phyloP scores from a whole-genome alignment of 129 eudicot species.

The Helianthus tuberosus region DNA sequence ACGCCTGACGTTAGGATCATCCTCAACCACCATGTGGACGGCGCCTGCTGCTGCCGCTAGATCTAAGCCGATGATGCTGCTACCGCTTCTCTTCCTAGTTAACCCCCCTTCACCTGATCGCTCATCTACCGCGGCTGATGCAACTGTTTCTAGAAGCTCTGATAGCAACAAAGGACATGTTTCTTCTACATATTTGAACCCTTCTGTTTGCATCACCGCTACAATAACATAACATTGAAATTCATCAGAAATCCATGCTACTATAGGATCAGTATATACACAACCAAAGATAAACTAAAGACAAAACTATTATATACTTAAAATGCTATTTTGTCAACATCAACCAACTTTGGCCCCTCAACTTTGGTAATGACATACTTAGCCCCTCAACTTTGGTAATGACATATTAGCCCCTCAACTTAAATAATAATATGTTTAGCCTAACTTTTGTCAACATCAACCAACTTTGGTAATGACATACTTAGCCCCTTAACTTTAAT shows the following conservation, averaged over 20 bases:
- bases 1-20: constrained; percentile 54
- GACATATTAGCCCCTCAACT: too few species aligned
- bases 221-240: constrained; percentile 5
- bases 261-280: background rate
- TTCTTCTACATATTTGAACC: constrained; percentile 73
- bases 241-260: background rate
- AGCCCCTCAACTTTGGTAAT: too few species aligned
- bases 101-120: constrained; percentile 37
- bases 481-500: too few species aligned
- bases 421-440: too few species aligned
- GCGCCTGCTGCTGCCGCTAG: constrained; percentile 46
- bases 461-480: too few species aligned
- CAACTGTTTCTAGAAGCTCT: constrained; percentile 73
- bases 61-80: constrained; percentile 70
- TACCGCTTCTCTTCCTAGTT: constrained; percentile 75
- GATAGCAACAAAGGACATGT: constrained; percentile 68
- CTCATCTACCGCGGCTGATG: constrained; percentile 67
- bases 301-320: too few species aligned
- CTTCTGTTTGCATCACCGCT: constrained; percentile 87
- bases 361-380: too few species aligned
- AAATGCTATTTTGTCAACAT: too few species aligned
- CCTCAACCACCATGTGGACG: constrained; percentile 40
- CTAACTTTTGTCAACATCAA: too few species aligned
- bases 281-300: background rate
- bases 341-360: too few species aligned